Percentiles rank a stretch among this genome's conserved stretches.
Conservation (phyloP, 306 rosid species). For the Carpinus viminea region DNA sequence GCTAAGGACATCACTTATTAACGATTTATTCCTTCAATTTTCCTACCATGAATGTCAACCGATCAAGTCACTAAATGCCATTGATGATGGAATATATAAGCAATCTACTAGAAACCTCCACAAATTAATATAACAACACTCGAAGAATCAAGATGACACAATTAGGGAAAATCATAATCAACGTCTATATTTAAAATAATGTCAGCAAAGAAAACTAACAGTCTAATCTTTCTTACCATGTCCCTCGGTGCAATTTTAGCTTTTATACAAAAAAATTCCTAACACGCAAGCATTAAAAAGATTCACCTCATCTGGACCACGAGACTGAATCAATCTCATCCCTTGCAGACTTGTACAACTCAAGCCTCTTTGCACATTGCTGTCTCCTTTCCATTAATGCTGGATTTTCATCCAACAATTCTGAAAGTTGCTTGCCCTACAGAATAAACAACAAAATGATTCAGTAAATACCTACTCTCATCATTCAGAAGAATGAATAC, state of each 20-base stretch:
- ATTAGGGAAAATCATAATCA: neutral
- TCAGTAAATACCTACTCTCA: neutral
- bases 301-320: conserved; percentile 37
- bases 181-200: neutral
- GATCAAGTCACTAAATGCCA: neutral
- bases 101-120: neutral
- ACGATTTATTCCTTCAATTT: neutral
- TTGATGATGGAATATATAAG: neutral
- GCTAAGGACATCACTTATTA: too few relatives aligned
- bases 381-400: conserved; percentile 43
- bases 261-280: neutral
- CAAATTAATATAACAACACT: neutral
- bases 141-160: neutral
- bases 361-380: conserved; percentile 50
- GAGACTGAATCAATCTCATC: conserved; percentile 54
- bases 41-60: neutral
- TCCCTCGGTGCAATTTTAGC: neutral
- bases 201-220: neutral
- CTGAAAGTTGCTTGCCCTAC: conserved; percentile 41
- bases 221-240: neutral
- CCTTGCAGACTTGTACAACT: conserved; percentile 53
- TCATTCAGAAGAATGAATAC: neutral
- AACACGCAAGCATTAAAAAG: neutral
- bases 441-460: conserved; percentile 18
- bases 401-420: conserved; percentile 47